Conservation (phyloP, 1,284 basidiomycete species). For the Malassezia slooffiae region DNA sequence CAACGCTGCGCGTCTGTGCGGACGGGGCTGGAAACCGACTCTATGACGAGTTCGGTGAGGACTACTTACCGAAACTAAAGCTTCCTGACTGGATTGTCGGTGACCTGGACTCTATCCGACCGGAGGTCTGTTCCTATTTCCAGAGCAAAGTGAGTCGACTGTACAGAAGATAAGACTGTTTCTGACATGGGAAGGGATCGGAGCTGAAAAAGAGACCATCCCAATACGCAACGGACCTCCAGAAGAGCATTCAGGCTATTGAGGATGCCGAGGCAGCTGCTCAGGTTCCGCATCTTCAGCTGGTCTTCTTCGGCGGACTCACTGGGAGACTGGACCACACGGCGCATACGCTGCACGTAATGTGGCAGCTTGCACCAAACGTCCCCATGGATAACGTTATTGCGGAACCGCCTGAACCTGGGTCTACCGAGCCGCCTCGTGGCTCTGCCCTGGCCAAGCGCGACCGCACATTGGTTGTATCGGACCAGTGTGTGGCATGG, state of each 20-base stretch:
- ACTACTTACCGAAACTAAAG: conserved; percentile 13
- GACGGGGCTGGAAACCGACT: conserved; percentile 87
- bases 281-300: conserved; percentile 20
- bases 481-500: conserved; percentile 80
- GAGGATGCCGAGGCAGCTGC: conserved; percentile 51
- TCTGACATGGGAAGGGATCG: no score
- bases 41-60: conserved; percentile 53
- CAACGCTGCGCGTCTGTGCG: conserved; percentile 55
- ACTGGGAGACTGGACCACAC: conserved; percentile 88
- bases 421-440: conserved; percentile 12
- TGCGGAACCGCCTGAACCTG: conserved; percentile 16
- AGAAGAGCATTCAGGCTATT: conserved; percentile 71
- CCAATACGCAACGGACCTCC: conserved; percentile 81
- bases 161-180: no score
- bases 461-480: conserved; percentile 61
- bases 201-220: no score
- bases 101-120: conserved; percentile 73
- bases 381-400: conserved; percentile 5
- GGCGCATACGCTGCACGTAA: conserved; percentile 70
- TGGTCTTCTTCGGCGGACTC: conserved; percentile 76
- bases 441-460: conserved; percentile 49
- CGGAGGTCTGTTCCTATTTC: no score
- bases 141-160: no score
- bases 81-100: conserved; percentile 74
- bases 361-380: conserved; percentile 62